Evolutionary conservation across 306 rosid genomes (phyloP), one percentile per base, ranked within the genome.

Genomic region (Vigna reflexopilosa): DNA sequence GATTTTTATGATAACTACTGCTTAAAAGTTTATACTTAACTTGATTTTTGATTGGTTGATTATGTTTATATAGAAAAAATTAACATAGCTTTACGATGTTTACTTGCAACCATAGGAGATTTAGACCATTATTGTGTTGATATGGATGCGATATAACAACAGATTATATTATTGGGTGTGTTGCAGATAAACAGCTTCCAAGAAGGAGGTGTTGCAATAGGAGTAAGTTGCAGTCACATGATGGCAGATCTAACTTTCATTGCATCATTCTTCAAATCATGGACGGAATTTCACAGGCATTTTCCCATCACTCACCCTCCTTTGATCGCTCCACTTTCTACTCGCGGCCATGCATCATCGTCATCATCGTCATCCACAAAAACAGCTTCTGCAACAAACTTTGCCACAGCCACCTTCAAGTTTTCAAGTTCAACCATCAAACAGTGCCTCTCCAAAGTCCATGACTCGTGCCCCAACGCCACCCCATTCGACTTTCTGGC

Each of bases 121-220:
- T 40, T 40, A 40, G 44, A 38, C 2, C 44, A 6, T 38, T 38
- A 38, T 7, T 38, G 7, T 38, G 44, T 26, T 26, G 28, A 26
- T 26, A 26, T 26, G 28, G 28, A 26, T 2, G 28, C 3, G 28
- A 26, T 26, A 26, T 26, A 26, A 26, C 28, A n/a, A 50, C n/a
- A 16, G 22, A 50, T 16, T 51, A 12, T 3, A 50, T 16, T 51
- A 24, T 3, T 54, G 44, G 26, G 16, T 2, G 38, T 15, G 32
- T 14, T 42, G 70, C 85, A 93, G 96, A 71, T 93, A 84, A 91
- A 85, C 72, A 90, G 85, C 45, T 91, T 90, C 79, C 63, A 88
- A 83, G 93, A 85, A 62, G 98, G 93, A 19, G 98, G 93, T 26
- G 72, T 88, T 13, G 98, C 98, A 42, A 80, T 90, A 17, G 98